phyloP scores from a whole-genome alignment of 352 stramenopile genomes.

The Phytophthora litchii region DNA sequence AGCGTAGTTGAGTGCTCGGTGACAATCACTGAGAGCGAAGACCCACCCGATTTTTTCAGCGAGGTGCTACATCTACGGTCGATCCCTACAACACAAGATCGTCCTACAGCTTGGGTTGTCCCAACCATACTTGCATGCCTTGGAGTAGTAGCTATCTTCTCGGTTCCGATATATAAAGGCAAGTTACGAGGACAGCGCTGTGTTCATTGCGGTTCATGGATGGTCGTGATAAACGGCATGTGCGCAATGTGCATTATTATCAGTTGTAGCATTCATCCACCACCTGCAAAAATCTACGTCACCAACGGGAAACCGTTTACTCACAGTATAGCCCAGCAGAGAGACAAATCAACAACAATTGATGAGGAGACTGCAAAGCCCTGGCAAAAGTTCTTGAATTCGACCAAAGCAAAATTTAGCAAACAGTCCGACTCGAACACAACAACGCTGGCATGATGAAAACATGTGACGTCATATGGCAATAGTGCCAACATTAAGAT shows the following conservation, averaged over 20 bases:
- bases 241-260: conserved; percentile 65
- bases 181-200: conserved; percentile 54
- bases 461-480: not conserved
- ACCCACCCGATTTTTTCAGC: conserved; percentile 46
- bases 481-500: conserved; percentile 3
- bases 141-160: conserved; percentile 25
- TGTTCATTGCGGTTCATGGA: conserved; percentile 71
- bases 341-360: not conserved
- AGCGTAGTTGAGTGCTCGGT: conserved; percentile 75
- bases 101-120: conserved; percentile 42
- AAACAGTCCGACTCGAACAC: conserved; percentile 12
- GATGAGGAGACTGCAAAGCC: not conserved
- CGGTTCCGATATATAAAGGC: conserved; percentile 62
- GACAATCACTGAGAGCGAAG: conserved; percentile 50
- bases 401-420: conserved; percentile 25
- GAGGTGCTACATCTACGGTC: conserved; percentile 70
- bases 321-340: conserved; percentile 7
- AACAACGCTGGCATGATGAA: conserved; percentile 17
- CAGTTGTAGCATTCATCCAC: conserved; percentile 53
- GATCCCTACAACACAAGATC: conserved; percentile 35
- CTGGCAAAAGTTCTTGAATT: conserved; percentile 24
- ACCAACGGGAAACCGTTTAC: conserved; percentile 44
- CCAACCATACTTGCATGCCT: conserved; percentile 30
- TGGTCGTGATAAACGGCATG: conserved; percentile 56
- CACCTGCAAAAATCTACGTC: conserved; percentile 63